Evolutionary conservation across 1,284 basidiomycete species (phyloP), one percentile per base, ranked within the genome.

Genomic region (Ustilago curta): DNA sequence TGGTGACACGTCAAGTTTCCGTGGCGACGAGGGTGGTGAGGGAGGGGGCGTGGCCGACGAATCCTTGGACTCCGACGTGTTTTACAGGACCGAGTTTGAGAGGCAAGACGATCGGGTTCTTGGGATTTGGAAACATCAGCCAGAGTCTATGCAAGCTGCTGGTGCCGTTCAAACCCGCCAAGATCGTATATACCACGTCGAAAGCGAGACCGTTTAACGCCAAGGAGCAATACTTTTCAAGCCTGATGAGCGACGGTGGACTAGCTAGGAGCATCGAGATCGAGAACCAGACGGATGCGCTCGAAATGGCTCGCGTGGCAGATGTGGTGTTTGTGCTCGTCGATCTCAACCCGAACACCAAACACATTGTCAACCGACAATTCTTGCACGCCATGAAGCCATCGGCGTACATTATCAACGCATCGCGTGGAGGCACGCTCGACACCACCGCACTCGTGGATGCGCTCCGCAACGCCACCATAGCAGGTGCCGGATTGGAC

Each of bases 401-500:
- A 23, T 51, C 70, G 18, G 77, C 81, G 4, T 76, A 70, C 45
- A 55, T 81, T 18, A 61, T 83, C 66, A 84, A 83, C 42, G 72
- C 79, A 4, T 68, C 76, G 1, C 77, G 87, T 66, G 88, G 88
- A 0, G 86, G 93, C 0, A 86, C 97, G 6, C 92, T 99, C 12
- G 94, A 98, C 84, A 83, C 80, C 0, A 90, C 92, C 43, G 95
- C 95, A 9, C 88, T 99, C 9, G 91, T 91, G 1, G 89, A 88
- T 65, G 95, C 95, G 0, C 86, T 98, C 48, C 86, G 87, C 50
- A 89, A 91, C 69, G 89, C 89, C 2, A 90, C 90, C 88, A 92
- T 98, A 44, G 96, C 92, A 88, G 95, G 91, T 23, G 96, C 96
- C 0, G 96, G 93, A 0, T 81, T 99, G 7, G 96, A 99, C 84